Conservation (phyloP, 345 rosid species). For the Laguncularia racemosa region DNA sequence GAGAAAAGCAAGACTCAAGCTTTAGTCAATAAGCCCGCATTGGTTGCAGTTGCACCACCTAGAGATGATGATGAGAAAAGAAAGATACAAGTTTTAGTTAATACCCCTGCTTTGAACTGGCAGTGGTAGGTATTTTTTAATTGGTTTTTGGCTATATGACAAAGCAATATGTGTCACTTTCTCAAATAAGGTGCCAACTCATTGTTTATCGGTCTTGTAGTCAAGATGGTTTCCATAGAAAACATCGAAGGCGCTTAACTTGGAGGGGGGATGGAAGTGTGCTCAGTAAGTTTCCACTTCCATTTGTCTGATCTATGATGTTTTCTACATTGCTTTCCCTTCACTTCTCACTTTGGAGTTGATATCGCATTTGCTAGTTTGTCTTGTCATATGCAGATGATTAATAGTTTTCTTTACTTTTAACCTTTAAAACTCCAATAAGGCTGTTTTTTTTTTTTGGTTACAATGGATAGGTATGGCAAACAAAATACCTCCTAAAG, state of each 20-base stretch:
- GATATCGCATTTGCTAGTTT: too few relatives aligned
- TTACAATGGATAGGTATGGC: slow-evolving; percentile 77
- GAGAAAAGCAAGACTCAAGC: too few relatives aligned
- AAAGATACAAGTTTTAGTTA: slow-evolving; percentile 82
- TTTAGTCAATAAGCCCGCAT: too few relatives aligned
- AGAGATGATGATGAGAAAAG: slow-evolving; percentile 83
- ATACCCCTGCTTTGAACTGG: slow-evolving; percentile 97
- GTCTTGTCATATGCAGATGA: background rate
- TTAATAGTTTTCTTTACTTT: background rate
- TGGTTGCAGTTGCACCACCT: slow-evolving; percentile 35
- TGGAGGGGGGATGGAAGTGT: slow-evolving; percentile 95
- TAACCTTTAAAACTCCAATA: too few relatives aligned
- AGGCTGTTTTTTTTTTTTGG: too few relatives aligned
- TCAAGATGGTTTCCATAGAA: slow-evolving; percentile 77
- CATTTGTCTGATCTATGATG: too few relatives aligned
- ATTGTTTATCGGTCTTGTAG: slow-evolving; percentile 28
- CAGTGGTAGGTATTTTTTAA: slow-evolving; percentile 55
- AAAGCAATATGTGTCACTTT: slow-evolving; percentile 2
- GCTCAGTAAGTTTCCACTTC: slow-evolving; percentile 48
- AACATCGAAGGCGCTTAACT: slow-evolving; percentile 85
- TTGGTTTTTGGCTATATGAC: background rate
- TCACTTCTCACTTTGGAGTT: too few relatives aligned
- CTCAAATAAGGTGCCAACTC: background rate
- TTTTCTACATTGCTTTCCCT: too few relatives aligned
- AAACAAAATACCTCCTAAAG: slow-evolving; percentile 92